phyloP scores from a whole-genome alignment of 768 basidiomycete genomes.

The Tephrocybe rancida region DNA sequence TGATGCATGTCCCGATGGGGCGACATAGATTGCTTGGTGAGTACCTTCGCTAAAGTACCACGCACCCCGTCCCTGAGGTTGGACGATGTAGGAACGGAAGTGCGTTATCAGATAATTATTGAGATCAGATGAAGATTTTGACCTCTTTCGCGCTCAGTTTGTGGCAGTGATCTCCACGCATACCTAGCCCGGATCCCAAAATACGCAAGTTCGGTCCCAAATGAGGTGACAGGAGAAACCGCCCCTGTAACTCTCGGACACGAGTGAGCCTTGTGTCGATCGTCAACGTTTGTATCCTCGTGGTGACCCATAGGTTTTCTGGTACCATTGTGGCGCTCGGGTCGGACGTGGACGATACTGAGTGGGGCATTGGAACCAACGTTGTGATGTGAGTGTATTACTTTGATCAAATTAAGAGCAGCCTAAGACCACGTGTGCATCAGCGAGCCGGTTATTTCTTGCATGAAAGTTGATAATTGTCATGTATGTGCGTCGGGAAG shows the following conservation, averaged over 20 bases:
- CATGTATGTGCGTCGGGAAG: constrained; percentile 30
- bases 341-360: constrained; percentile 29
- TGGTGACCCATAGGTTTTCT: constrained; percentile 27
- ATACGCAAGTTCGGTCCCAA: constrained; percentile 33
- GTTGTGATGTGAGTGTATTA: constrained; percentile 30
- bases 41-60: neutral
- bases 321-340: constrained; percentile 38
- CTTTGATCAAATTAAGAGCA: constrained; percentile 1
- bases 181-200: constrained; percentile 30
- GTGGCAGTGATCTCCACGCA: constrained; percentile 51
- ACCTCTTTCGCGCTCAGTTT: constrained; percentile 29
- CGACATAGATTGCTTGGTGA: constrained; percentile 29
- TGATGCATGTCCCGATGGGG: too few relatives aligned
- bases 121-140: neutral
- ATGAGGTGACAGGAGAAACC: constrained; percentile 38
- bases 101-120: constrained; percentile 15
- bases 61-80: neutral
- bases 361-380: constrained; percentile 36
- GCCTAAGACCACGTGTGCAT: neutral
- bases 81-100: constrained; percentile 29
- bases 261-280: constrained; percentile 31
- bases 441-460: constrained; percentile 46
- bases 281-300: neutral
- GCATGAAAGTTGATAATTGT: constrained; percentile 35
- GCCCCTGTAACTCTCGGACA: constrained; percentile 48